These are phyloP conservation scores for Fusarium sulawesiense DNA, from an alignment of 2,329 filamentous ascomycete genomes.

Conservation along the genomic window DNA sequence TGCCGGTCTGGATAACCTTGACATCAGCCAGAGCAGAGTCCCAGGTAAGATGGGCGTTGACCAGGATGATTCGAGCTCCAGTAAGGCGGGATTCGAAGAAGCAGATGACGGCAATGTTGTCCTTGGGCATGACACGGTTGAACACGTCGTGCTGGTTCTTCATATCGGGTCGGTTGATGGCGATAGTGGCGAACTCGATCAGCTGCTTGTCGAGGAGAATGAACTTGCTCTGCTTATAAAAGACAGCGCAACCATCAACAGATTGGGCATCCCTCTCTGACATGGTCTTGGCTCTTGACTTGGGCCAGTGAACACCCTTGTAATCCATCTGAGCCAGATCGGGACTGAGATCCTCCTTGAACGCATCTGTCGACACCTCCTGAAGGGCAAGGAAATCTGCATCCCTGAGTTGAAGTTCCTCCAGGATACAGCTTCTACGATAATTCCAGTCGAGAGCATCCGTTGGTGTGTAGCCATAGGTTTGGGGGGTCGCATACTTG, in stretches of 20 bases:
- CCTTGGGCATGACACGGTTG: conserved; percentile 97
- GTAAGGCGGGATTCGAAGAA: conserved; percentile 94
- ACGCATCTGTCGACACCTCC: conserved; percentile 91
- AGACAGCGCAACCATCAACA: conserved; percentile 97
- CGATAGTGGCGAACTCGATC: conserved; percentile 90
- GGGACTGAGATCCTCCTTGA: conserved; percentile 91
- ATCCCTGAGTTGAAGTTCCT: conserved; percentile 81
- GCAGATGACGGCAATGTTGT: conserved; percentile 92
- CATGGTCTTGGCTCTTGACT: conserved; percentile 92
- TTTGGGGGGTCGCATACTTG: conserved; percentile 84
- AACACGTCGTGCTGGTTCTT: conserved; percentile 98
- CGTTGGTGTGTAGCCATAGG: conserved; percentile 91
- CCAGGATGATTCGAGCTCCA: conserved; percentile 90
- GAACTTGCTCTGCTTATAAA: conserved; percentile 96
- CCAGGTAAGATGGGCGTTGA: conserved; percentile 96
- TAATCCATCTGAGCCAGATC: conserved; percentile 88
- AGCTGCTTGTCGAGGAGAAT: conserved; percentile 93
- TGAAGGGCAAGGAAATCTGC: conserved; percentile 94
- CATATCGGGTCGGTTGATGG: conserved; percentile 95
- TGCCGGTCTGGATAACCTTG: conserved; percentile 95
- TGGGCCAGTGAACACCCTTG: conserved; percentile 93
- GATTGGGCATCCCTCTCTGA: conserved; percentile 84
- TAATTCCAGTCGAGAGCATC: conserved; percentile 88
- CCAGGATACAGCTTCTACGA: conserved; percentile 82
- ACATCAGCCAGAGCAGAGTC: conserved; percentile 91